Conservation (phyloP, 148 eudicot genomes). For the Limonium bicolor region DNA sequence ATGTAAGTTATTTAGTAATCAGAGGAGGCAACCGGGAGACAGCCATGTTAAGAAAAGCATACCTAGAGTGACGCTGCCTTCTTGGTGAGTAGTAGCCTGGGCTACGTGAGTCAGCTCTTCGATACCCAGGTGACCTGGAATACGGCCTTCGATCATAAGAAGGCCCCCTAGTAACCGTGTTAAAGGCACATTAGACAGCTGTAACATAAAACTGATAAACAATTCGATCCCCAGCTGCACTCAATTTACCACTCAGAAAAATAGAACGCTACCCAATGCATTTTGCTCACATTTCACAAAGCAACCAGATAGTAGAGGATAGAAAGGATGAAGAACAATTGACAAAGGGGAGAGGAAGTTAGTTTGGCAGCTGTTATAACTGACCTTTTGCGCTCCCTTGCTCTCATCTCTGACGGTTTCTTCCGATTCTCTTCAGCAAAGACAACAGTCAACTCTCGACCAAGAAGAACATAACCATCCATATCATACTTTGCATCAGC, state of each 20-base stretch:
- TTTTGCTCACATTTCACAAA: background rate
- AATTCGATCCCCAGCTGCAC: background rate
- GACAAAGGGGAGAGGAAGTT: background rate
- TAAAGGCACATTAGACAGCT: background rate
- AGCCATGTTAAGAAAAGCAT: background rate
- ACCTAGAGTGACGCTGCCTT: slow-evolving; percentile 45
- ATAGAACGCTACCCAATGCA: background rate
- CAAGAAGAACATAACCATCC: slow-evolving; percentile 79
- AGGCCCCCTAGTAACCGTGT: slow-evolving; percentile 19
- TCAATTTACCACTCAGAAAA: background rate
- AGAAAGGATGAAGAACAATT: background rate
- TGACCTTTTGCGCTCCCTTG: slow-evolving; percentile 53
- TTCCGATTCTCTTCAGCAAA: slow-evolving; percentile 94
- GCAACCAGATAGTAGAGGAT: background rate
- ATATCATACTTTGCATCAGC: slow-evolving; percentile 85
- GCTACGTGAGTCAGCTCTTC: slow-evolving; percentile 37
- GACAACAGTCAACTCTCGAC: slow-evolving; percentile 80
- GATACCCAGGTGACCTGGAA: slow-evolving; percentile 33
- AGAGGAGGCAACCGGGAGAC: background rate
- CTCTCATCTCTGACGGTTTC: slow-evolving; percentile 81
- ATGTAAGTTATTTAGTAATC: background rate
- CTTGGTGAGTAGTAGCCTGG: slow-evolving; percentile 40
- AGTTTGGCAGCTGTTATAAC: background rate
- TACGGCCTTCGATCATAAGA: slow-evolving; percentile 31
- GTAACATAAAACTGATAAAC: background rate